Percentiles rank a stretch among this genome's conserved stretches.
phyloP scores from a whole-genome alignment of 345 rosid genomes.

The Aquilaria sinensis region DNA sequence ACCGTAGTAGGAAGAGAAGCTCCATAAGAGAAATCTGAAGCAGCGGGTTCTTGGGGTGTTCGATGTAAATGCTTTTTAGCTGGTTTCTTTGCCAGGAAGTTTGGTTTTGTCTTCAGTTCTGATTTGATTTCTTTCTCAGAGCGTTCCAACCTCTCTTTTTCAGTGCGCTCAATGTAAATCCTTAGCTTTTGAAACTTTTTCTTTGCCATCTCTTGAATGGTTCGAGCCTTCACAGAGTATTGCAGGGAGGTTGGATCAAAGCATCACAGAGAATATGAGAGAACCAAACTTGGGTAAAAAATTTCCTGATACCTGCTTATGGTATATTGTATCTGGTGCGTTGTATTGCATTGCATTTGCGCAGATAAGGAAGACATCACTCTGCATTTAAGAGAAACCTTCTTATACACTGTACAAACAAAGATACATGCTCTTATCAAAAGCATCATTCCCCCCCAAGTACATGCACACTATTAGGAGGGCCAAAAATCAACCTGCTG shows the following conservation, averaged over 20 bases:
- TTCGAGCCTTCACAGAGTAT: constrained; percentile 43
- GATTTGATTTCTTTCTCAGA: constrained; percentile 45
- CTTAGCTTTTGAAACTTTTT: constrained; percentile 67
- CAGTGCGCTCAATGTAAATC: constrained; percentile 39
- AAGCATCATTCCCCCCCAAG: too few relatives aligned
- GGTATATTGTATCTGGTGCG: constrained; percentile 64
- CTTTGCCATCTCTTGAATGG: constrained; percentile 67
- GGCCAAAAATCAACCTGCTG: too few relatives aligned
- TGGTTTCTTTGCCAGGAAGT: constrained; percentile 43
- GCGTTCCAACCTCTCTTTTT: constrained; percentile 39
- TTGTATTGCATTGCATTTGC: constrained; percentile 86
- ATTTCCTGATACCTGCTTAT: constrained; percentile 49
- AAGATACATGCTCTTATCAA: too few relatives aligned
- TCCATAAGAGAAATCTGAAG: constrained; percentile 60
- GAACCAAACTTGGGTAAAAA: constrained; percentile 2
- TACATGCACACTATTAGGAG: too few relatives aligned
- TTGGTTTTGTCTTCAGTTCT: constrained; percentile 39
- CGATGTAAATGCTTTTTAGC: constrained; percentile 44
- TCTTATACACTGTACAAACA: too few relatives aligned
- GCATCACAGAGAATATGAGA: neutral
- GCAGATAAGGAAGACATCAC: constrained; percentile 68
- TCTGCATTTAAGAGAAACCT: constrained; percentile 43
- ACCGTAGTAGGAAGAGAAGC: constrained; percentile 53
- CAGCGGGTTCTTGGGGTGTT: constrained; percentile 39
- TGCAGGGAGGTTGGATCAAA: constrained; percentile 1